These are phyloP conservation scores for Leavenworthia alabamica DNA, from an alignment of 345 rosid species.

Conservation along the genomic window DNA sequence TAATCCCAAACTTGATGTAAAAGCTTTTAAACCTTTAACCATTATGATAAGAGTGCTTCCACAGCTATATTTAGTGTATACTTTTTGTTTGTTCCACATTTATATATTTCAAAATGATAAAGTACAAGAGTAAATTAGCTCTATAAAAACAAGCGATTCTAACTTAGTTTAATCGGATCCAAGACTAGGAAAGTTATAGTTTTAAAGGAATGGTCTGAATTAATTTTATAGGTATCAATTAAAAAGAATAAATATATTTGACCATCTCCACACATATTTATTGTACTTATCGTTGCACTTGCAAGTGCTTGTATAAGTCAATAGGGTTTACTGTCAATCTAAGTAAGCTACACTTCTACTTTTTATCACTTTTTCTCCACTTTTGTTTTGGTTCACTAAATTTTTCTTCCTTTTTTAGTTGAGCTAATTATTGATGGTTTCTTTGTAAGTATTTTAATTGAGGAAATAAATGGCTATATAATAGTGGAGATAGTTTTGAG, in stretches of 20 bases:
- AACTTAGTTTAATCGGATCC: too few species aligned
- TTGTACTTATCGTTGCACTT: neutral
- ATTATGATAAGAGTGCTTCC: too few species aligned
- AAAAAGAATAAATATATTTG: neutral
- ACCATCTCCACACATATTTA: slow-evolving; percentile 10
- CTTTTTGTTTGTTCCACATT: too few species aligned
- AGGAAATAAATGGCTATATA: neutral
- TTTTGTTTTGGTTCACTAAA: neutral
- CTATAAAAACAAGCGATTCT: too few species aligned
- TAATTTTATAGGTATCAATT: neutral
- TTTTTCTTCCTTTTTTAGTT: slow-evolving; percentile 5
- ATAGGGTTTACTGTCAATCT: neutral
- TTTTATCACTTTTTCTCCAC: neutral
- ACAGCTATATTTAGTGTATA: too few species aligned
- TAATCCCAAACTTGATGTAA: too few species aligned
- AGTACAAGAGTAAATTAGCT: too few species aligned
- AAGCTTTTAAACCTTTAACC: too few species aligned
- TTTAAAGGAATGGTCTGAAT: neutral
- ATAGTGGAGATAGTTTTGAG: neutral
- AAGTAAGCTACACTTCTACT: neutral
- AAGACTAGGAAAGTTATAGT: too few species aligned
- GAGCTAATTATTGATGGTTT: slow-evolving; percentile 11
- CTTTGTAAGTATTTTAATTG: neutral
- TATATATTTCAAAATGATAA: too few species aligned
- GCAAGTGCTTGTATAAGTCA: neutral